Evolutionary conservation across 1,284 basidiomycete species (phyloP), one percentile per base, ranked within the genome.

Genomic region (Cryptococcus deneoformans): DNA sequence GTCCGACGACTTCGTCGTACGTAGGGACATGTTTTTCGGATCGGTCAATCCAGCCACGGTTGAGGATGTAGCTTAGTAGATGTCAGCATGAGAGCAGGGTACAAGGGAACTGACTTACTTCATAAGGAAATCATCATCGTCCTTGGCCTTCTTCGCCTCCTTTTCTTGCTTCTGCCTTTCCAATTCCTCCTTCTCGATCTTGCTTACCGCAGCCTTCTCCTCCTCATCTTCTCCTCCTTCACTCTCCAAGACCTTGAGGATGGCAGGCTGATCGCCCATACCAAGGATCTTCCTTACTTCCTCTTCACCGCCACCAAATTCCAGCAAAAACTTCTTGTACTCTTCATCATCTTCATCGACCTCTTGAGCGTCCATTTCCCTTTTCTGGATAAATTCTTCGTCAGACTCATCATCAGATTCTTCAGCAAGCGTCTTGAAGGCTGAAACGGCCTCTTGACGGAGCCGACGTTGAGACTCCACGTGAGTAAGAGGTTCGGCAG

Each of bases 1-100:
- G 48, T 5, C 67, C 71, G 12, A 87, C 86, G 40, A 94, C 81
- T 72, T 94, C 90, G 47, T 84, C 79, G 75, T 92, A 92, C 0
- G 91, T 93, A 5, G 91, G 92, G 5, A 92, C 80, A 56, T 85
- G 86, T 29, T 83, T 81, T 8, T 81, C 78, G 3, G 85, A 81
- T 52, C 84, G 84, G 77, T 96, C 93, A 56, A 97, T 87, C 93
- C 93, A 97, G 0, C 93, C 93, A 42, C 93, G 89, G 73, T 93
- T 92, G 20, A 95, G 80, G 61, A 97, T 95, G 75, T 95, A 97
- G 76, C 92, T 95, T 62, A 0, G 34, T 39, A 42, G n/a, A 24
- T 53, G 35, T 44, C 24, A 37, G 50, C 37, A 29, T 29, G 29
- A 29, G 9, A 40, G n/a, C n/a, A 29, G 8, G 10, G 50, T 43